Base-by-base conservation (phyloP, 2,329 filamentous ascomycete genomes). In the Botryotinia narcissicola region DNA sequence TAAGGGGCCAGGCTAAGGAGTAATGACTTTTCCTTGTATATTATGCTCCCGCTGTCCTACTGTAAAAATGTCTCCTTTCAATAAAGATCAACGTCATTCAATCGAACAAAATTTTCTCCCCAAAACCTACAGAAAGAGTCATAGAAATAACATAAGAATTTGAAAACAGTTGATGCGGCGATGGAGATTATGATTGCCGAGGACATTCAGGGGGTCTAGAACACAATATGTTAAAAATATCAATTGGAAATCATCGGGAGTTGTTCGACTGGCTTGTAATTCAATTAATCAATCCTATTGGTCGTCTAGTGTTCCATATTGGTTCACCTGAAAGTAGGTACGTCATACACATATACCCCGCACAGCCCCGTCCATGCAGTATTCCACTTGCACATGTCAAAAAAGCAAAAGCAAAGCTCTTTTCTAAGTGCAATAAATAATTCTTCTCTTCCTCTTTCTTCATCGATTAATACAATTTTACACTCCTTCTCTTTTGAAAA, bases 331-430 rank as follows among this genome's bases (percentile, higher is more conserved):
- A 37, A 37, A 18, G 14, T 20, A 37, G 12, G 29, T 37, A 51
- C 44, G 44, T 54, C 46, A 54, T 54, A 22, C 12, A 10, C 22
- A 20, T 29, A 10, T 22, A 29, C n/a, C 16, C 5, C 35, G 63
- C 63, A 67, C 63, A 32, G n/a, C 44, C 61, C 61, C 37, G 40
- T 16, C 22, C 4, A 40, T 25, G 32, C 32, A 60, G 35, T 18
- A 67, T 67, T 25, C 64, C 46, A 40, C 25, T 67, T 54, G 64
- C 64, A 68, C 64, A 68, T 68, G 64, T 54, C 35, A 54, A 40
- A 37, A 66, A 44, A 54, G 5, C 14, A 22, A 67, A 44, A 54
- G 14, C n/a, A 22, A 8, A 40, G 44, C 44, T 54, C 46, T 37
- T 51, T 37, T 9, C 8, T 40, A 29, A 29, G 25, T 54, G 14